Base-by-base conservation (phyloP, 371 early-diverging fungal species). In the Coemansia sp. region DNA sequence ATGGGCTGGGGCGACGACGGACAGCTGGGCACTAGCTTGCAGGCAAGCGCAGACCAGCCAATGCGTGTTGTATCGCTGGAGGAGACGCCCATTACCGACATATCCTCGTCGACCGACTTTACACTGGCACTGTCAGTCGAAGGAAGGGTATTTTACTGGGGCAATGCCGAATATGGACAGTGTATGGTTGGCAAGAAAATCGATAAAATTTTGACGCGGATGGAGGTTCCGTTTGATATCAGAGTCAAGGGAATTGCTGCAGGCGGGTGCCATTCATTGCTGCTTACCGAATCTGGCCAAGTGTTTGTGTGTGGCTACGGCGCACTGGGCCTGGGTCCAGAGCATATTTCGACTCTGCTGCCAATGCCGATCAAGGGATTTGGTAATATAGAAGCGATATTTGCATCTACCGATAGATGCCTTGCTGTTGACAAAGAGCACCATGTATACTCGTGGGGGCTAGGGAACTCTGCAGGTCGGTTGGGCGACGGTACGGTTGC, bases 1-100 rank as follows among this genome's bases (percentile, higher is more conserved):
- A 89, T 90, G 89, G 92, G 92, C 13, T 92, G 92, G 92, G 87
- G 89, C 29, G 86, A 90, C 10, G 92, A 92, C 66, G 92, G 92
- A 26, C 92, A 92, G 73, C 68, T 91, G 34, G 91, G 91, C 13
- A 79, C 85, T 24, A 90, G 88, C 1, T 79, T 77, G 5, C 80
- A 84, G 22, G 71, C 74, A 2, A 85, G 86, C 66, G 69, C 78
- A 11, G 61, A 72, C 18, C 39, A 64, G 2, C 90, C 91, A 5
- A 81, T 82, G 2, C 42, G 60, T 42, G 72, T 90, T 6, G 67
- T 83, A 10, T 63, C 70, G 0, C 69, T 84, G 21, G 61, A 57
- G 2, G 67, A 65, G 14, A 66, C 73, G 24, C 64, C 72, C 1
- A 72, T 90, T 22, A 69, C 77, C 18, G 84, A 86, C 40, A 71